A percentile compares a stretch with the other conserved stretches of the same genome.
These are phyloP conservation scores for Leucogyrophana mollusca DNA, from an alignment of 768 basidiomycete species.

Conservation along the genomic window DNA sequence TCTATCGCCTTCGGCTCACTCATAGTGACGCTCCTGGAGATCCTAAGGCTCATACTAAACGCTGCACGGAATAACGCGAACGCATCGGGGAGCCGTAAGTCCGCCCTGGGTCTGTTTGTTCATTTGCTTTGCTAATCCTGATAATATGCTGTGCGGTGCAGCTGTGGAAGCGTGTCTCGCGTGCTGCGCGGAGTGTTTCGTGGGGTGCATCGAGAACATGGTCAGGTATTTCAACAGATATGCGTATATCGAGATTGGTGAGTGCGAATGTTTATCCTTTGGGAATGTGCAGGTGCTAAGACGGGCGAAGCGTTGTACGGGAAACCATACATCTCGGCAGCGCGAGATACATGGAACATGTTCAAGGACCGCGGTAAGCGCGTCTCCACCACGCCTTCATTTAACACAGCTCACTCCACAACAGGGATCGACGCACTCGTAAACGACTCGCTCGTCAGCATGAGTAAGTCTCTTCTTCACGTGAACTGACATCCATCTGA, in stretches of 20 bases:
- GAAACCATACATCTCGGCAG: constrained; percentile 76
- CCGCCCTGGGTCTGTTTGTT: background rate
- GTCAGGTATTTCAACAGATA: constrained; percentile 87
- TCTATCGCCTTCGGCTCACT: constrained; percentile 85
- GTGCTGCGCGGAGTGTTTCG: constrained; percentile 76
- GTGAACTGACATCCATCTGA: constrained; percentile 1
- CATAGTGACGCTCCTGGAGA: constrained; percentile 77
- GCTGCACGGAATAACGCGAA: constrained; percentile 57
- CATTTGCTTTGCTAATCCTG: background rate
- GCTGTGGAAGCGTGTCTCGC: constrained; percentile 74
- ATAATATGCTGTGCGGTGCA: constrained; percentile 20
- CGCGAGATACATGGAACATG: constrained; percentile 81
- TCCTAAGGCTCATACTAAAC: constrained; percentile 61
- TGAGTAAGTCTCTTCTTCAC: constrained; percentile 49
- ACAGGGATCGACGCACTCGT: constrained; percentile 71
- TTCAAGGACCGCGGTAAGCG: constrained; percentile 63
- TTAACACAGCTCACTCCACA: background rate
- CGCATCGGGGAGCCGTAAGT: constrained; percentile 65
- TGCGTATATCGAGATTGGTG: constrained; percentile 81
- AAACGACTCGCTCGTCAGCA: constrained; percentile 80
- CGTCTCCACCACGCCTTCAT: background rate
- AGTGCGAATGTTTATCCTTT: constrained; percentile 6
- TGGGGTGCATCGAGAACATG: constrained; percentile 66
- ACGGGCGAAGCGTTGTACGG: constrained; percentile 66
- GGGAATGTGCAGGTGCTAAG: background rate